Evolutionary conservation across 257 asterid genomes (phyloP).

Genomic region (Coffea canephora): DNA sequence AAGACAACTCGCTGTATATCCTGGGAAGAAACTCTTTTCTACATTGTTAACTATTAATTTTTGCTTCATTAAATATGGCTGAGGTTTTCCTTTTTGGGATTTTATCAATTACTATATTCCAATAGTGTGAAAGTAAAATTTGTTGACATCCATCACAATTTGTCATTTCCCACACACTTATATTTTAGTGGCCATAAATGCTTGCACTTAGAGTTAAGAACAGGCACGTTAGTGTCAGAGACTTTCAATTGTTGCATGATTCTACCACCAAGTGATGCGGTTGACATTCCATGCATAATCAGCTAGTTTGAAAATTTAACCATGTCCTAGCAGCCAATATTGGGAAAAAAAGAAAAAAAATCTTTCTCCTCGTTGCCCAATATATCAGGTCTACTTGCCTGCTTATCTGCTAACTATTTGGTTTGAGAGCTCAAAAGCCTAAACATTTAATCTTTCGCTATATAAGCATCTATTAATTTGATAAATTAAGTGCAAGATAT

Average conservation of each 20-base stretch:
- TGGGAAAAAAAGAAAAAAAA: neutral
- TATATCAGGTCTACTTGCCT: neutral
- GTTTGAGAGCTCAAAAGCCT: neutral
- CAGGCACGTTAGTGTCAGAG: neutral
- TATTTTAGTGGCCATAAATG: neutral
- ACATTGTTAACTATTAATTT: no score
- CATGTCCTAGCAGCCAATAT: neutral
- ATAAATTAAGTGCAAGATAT: no score
- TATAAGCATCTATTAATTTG: neutral
- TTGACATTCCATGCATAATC: neutral
- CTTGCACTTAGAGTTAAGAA: neutral
- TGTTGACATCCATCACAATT: neutral
- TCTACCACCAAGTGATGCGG: neutral
- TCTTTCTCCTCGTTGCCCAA: neutral
- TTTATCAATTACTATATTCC: neutral
- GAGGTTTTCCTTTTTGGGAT: neutral
- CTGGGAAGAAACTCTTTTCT: no score
- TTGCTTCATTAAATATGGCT: no score
- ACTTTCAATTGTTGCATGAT: neutral
- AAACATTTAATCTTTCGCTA: neutral
- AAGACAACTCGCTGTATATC: no score
- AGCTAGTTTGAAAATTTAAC: neutral
- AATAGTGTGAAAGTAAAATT: neutral
- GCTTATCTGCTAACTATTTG: neutral
- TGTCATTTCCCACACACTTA: neutral